Conservation (phyloP, 192 early-diverging fungal species). For the Entomortierella beljakovae region DNA sequence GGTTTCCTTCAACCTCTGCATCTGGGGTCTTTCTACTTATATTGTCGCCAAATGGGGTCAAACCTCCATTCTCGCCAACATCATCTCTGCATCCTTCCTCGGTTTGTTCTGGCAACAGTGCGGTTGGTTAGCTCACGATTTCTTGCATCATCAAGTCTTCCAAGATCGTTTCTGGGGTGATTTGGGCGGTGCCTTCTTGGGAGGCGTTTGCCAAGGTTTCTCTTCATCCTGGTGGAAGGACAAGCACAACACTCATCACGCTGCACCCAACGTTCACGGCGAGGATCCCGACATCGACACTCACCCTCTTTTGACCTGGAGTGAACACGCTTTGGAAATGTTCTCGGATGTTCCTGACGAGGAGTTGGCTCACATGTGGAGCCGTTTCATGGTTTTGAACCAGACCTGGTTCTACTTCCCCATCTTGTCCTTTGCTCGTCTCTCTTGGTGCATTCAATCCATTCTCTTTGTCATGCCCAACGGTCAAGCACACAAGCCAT, state of each 20-base stretch:
- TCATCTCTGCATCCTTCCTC: slow-evolving; percentile 69
- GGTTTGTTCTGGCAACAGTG: slow-evolving; percentile 87
- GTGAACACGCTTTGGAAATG: slow-evolving; percentile 64
- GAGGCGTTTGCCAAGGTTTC: slow-evolving; percentile 82
- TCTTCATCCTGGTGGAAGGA: slow-evolving; percentile 89
- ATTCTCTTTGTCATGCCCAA: slow-evolving; percentile 64
- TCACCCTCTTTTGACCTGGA: slow-evolving; percentile 83
- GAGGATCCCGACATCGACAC: slow-evolving; percentile 91
- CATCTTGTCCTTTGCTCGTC: slow-evolving; percentile 75
- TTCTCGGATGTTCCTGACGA: slow-evolving; percentile 63
- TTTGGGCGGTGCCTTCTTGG: slow-evolving; percentile 74
- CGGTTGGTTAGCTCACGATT: slow-evolving; percentile 88
- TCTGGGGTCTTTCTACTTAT: slow-evolving; percentile 60
- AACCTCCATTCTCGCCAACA: slow-evolving; percentile 61
- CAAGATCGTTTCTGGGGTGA: slow-evolving; percentile 72
- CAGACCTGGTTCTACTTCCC: slow-evolving; percentile 77
- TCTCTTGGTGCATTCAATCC: slow-evolving; percentile 82
- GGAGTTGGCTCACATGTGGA: slow-evolving; percentile 60
- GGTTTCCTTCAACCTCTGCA: slow-evolving; percentile 63
- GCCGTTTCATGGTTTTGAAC: slow-evolving; percentile 74
- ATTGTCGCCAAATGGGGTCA: slow-evolving; percentile 66
- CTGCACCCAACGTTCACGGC: slow-evolving; percentile 79
- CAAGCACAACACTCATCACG: slow-evolving; percentile 92
- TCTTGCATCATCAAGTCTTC: slow-evolving; percentile 86
- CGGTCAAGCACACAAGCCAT: slow-evolving; percentile 59